Conservation (phyloP, 2,329 filamentous ascomycete genomes). For the Orbilia oligospora region DNA sequence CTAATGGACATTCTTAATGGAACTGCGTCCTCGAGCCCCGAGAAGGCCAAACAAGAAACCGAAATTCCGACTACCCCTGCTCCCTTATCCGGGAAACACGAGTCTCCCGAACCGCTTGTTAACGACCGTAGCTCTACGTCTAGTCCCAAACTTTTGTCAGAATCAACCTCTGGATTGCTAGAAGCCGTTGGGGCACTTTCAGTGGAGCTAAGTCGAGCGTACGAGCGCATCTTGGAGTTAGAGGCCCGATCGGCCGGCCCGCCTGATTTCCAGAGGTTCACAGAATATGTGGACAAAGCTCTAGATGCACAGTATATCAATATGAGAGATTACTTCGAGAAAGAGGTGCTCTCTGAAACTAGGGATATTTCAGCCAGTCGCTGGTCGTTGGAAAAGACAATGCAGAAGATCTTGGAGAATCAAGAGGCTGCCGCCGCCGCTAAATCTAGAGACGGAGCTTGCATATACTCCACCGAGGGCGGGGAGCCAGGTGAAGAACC, state of each 20-base stretch:
- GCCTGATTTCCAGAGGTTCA: neutral
- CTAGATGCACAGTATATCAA: slow-evolving; percentile 8
- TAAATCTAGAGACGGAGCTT: slow-evolving; percentile 19
- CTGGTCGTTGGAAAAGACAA: slow-evolving; percentile 13
- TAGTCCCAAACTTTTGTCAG: too few species aligned
- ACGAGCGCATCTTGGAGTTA: neutral
- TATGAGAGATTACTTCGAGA: neutral
- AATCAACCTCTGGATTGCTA: neutral
- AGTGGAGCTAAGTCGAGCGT: neutral
- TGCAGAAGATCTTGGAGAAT: slow-evolving; percentile 38
- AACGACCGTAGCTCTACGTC: neutral
- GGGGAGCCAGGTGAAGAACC: slow-evolving; percentile 22
- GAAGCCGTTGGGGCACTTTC: neutral
- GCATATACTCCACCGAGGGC: slow-evolving; percentile 28
- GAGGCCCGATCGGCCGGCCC: neutral
- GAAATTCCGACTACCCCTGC: neutral
- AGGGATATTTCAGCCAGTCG: slow-evolving; percentile 23
- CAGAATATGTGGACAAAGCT: slow-evolving; percentile 1
- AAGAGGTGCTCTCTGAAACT: slow-evolving; percentile 7
- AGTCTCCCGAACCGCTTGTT: neutral
- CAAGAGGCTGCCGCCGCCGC: slow-evolving; percentile 29
- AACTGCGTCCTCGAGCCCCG: neutral
- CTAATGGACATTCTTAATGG: slow-evolving; percentile 44
- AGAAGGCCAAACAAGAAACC: neutral
- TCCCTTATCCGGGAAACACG: neutral